Conservation (phyloP, 352 stramenopile genomes). For the Globisporangium viniferum region DNA sequence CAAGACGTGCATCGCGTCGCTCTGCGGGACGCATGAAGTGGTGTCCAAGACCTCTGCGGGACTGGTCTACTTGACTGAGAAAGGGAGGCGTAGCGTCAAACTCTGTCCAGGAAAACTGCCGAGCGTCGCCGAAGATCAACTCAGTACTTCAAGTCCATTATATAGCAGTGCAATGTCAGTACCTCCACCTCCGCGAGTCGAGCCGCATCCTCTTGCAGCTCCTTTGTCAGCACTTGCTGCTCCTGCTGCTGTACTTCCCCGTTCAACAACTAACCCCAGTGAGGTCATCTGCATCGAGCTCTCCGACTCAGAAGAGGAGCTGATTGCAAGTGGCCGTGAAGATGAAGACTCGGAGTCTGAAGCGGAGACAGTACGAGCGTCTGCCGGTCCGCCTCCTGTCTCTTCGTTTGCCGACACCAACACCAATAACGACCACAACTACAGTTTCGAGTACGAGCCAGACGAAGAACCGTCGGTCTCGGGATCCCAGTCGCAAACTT, state of each 20-base stretch:
- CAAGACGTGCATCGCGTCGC: slow-evolving; percentile 45
- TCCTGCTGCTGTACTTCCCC: background rate
- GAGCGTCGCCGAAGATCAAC: background rate
- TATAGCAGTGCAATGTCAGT: background rate
- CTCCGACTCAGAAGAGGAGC: slow-evolving; percentile 34
- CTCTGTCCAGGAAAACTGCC: slow-evolving; percentile 39
- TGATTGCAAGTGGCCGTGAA: background rate
- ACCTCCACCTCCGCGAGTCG: background rate
- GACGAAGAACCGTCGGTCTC: slow-evolving; percentile 9
- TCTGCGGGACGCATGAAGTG: slow-evolving; percentile 62
- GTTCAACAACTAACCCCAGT: slow-evolving; percentile 1
- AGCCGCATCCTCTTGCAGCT: background rate
- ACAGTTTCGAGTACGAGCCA: slow-evolving; percentile 14
- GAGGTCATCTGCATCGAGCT: slow-evolving; percentile 34
- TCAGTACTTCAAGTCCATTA: background rate
- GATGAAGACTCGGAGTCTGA: slow-evolving; percentile 12
- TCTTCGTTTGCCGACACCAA: background rate
- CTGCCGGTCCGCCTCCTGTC: background rate
- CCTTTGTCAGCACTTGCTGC: background rate
- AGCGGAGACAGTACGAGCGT: slow-evolving; percentile 17
- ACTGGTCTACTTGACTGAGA: slow-evolving; percentile 52
- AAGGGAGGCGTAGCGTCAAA: slow-evolving; percentile 41
- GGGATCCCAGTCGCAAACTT: background rate
- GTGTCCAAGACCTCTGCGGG: slow-evolving; percentile 40
- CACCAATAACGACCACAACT: background rate